Evolutionary conservation across 768 basidiomycete species (phyloP), one percentile per base, ranked within the genome.

Genomic region (Cantharellus anzutake): DNA sequence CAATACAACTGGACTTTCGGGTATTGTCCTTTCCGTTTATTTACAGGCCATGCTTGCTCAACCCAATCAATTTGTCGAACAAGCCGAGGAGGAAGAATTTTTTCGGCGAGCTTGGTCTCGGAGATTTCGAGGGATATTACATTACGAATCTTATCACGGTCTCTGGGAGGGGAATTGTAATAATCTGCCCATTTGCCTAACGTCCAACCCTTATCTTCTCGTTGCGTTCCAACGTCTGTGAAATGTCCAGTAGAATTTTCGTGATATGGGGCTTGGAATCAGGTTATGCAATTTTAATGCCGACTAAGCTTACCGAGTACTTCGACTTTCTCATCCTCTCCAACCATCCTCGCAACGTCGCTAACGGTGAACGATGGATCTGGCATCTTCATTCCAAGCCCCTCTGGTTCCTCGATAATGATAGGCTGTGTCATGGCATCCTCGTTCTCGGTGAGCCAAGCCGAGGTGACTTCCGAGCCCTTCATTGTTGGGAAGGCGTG

Each of bases 1-100:
- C 94, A 97, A 69, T 99, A 99, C 57, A 94, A 70, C 67, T 94
- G 91, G 2, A 99, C 94, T 67, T 94, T 94, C 4, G 94, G 94
- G 67, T 86, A 92, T 57, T 87, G 78, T 42, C 81, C 81, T 61
- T 74, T 68, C 68, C 81, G 84, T 65, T 80, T 78, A 53, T 80
- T 80, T 60, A 76, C 76, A 0, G 92, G 92, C 94, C 94, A 99
- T 69, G 83, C 88, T 62, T 84, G 86, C 68, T 96, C 91, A 3
- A 97, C 94, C 94, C 94, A 99, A 66, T 97, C 96, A 64, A 97
- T 69, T 60, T 97, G 88, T 58, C 86, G 77, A 42, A 88, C 86
- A 34, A 97, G 70, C 62, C 80, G 78, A 2, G 94, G 94, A 2
- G 92, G 91, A 2, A 81, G 71, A 34, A 99, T 81, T 68, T 77